Conservation (phyloP, 129 eudicot genomes). For the Arctium lappa region DNA sequence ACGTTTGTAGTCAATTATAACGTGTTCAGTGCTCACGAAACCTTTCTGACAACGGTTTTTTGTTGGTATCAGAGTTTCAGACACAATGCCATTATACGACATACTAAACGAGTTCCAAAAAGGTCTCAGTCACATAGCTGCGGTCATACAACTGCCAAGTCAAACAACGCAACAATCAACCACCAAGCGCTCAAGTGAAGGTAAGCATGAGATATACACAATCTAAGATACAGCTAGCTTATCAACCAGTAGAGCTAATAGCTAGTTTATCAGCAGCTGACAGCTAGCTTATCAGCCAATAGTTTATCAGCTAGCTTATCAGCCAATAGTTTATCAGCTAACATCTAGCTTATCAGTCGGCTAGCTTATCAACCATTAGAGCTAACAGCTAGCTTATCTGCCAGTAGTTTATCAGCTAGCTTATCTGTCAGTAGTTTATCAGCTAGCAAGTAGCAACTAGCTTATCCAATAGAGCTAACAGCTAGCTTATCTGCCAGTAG, state of each 20-base stretch:
- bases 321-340: no score
- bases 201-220: constrained; percentile 12
- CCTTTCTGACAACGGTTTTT: background rate
- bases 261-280: no score
- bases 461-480: no score
- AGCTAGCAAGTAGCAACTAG: no score
- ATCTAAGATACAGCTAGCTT: background rate
- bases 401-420: background rate
- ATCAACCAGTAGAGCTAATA: background rate
- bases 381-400: background rate
- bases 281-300: no score
- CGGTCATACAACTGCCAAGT: constrained; percentile 45
- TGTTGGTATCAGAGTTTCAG: constrained; percentile 51
- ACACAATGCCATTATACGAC: constrained; percentile 57
- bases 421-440: no score
- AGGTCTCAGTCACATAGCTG: constrained; percentile 86
- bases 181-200: constrained; percentile 29
- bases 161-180: constrained; percentile 20
- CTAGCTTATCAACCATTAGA: no score
- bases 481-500: no score
- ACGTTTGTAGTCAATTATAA: background rate
- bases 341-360: no score
- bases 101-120: constrained; percentile 70
- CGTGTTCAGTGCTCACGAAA: background rate
- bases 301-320: no score